Conservation (phyloP, 495 filamentous ascomycete species). For the Tuber indicum region DNA sequence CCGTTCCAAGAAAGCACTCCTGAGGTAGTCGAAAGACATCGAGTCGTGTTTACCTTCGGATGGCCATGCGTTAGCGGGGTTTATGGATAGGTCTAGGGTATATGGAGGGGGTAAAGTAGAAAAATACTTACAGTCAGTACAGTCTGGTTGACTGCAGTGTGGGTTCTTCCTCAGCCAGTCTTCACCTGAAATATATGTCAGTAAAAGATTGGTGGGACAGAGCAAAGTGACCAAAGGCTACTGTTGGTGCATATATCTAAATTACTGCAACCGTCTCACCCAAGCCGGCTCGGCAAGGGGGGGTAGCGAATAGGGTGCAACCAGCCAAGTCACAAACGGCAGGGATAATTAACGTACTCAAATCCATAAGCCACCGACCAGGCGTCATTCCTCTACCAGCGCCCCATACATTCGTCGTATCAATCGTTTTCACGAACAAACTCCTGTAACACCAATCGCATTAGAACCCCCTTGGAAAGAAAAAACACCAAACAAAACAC, state of each 20-base stretch:
- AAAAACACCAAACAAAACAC: conserved; percentile 12
- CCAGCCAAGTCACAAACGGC: neutral
- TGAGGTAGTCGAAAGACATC: conserved; percentile 41
- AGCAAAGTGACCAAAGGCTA: neutral
- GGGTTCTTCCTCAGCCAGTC: conserved; percentile 39
- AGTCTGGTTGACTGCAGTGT: conserved; percentile 35
- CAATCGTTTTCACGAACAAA: conserved; percentile 41
- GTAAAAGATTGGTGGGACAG: neutral
- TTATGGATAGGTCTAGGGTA: conserved; percentile 4
- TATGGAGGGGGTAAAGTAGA: conserved; percentile 5
- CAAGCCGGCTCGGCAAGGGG: neutral
- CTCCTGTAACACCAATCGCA: conserved; percentile 29
- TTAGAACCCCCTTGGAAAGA: conserved; percentile 10
- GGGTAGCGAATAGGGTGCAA: neutral
- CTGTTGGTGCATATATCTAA: neutral
- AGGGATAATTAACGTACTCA: conserved; percentile 30
- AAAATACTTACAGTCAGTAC: conserved; percentile 39
- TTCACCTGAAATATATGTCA: conserved; percentile 5
- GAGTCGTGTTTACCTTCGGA: conserved; percentile 39
- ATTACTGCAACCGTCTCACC: neutral
- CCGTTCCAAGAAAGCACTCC: conserved; percentile 36
- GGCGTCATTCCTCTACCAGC: conserved; percentile 34
- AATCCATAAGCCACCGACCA: conserved; percentile 38
- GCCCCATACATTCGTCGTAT: conserved; percentile 37
- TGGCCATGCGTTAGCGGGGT: conserved; percentile 9